Conservation (phyloP, 75 land plant genomes). For the Larix kaempferi region DNA sequence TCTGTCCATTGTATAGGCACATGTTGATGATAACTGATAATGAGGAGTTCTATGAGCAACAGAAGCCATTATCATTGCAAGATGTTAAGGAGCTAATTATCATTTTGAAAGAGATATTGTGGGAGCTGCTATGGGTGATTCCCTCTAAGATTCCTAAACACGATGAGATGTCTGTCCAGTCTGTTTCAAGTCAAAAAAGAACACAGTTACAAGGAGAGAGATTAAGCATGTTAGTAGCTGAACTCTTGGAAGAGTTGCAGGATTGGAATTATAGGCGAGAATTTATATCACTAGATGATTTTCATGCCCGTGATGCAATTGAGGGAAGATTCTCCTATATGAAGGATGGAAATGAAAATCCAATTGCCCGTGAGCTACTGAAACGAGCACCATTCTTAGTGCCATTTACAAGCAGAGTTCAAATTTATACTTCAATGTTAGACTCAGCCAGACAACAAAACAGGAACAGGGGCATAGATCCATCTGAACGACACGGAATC, state of each 20-base stretch:
- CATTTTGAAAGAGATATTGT: constrained; percentile 72
- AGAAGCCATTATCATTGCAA: constrained; percentile 21
- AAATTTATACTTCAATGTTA: constrained; percentile 68
- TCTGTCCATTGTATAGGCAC: too few species aligned
- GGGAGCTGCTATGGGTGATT: constrained; percentile 83
- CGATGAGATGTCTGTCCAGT: constrained; percentile 15
- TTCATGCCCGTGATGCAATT: constrained; percentile 73
- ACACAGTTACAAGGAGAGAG: constrained; percentile 26
- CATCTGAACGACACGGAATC: constrained; percentile 47
- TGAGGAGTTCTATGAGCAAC: constrained; percentile 94
- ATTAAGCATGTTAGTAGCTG: constrained; percentile 49
- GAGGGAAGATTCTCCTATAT: constrained; percentile 53
- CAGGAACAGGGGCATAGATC: constrained; percentile 23
- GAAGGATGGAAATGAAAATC: constrained; percentile 69
- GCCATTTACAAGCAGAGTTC: constrained; percentile 87
- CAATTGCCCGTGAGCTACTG: constrained; percentile 61
- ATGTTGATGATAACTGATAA: too few species aligned
- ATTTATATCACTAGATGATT: constrained; percentile 65
- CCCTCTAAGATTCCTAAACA: constrained; percentile 26
- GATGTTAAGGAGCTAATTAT: constrained; percentile 32
- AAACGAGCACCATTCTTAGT: constrained; percentile 78
- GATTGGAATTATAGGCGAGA: constrained; percentile 85
- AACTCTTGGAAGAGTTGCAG: constrained; percentile 76
- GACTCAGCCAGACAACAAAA: constrained; percentile 45
- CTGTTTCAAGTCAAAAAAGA: constrained; percentile 20